Conservation (phyloP, 345 rosid genomes). For the Angophora floribunda region DNA sequence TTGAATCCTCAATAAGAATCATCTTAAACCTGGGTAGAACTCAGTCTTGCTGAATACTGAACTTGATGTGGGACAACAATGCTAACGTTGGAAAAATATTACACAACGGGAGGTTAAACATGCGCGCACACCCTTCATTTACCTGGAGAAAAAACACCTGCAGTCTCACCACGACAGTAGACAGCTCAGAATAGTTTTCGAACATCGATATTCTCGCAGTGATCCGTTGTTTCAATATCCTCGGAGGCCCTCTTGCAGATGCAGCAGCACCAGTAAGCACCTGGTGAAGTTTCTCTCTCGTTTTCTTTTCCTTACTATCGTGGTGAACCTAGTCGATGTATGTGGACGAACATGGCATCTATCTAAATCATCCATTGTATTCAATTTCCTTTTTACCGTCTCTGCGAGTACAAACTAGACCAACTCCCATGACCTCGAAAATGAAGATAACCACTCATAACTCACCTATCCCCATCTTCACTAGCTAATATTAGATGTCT, state of each 20-base stretch:
- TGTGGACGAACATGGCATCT: not conserved
- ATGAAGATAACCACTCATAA: not conserved
- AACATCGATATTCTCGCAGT: not conserved
- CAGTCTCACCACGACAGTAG: not conserved
- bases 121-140: not conserved
- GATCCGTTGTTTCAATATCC: not conserved
- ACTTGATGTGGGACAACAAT: not conserved
- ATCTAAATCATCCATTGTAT: not conserved
- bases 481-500: not conserved
- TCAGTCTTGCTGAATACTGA: not conserved
- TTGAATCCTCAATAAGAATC: not conserved
- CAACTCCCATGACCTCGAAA: not conserved
- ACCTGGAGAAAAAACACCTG: not conserved
- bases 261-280: not conserved
- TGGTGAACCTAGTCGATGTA: not conserved
- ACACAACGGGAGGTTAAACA: not conserved
- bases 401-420: not conserved
- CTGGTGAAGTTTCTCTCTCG: not conserved
- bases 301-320: not conserved
- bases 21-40: not conserved
- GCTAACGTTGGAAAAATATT: not conserved
- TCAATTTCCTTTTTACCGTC: not conserved
- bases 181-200: not conserved
- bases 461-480: not conserved
- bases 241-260: not conserved